Evolutionary conservation across 495 filamentous ascomycete genomes (phyloP), one percentile per base, ranked within the genome.

Genomic region (Elaphomyces granulatus): DNA sequence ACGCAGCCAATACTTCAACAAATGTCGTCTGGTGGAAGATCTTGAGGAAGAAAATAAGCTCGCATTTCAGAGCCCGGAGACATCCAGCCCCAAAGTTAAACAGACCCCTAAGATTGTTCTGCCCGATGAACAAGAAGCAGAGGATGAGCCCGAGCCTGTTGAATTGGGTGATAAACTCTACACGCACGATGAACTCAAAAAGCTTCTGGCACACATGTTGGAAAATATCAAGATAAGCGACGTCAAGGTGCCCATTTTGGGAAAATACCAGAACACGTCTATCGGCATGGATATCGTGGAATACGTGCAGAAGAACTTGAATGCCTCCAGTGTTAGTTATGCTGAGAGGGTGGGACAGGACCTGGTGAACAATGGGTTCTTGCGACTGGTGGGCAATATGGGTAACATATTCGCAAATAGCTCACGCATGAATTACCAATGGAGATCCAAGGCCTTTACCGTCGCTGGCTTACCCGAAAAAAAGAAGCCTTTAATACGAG

Each of bases 31-130:
- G 32, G 78, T 95, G 4, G 90, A 99, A 58, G 90, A 99, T 52
- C 59, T 95, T 39, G 92, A 96, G 50, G 90, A 99, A 60, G 90
- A 99, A 70, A 94, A 94, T 54, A 95, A 96, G 60, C 74, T 99
- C 9, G 87, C 85, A 20, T 95, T 96, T 56, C 85, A 95, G 53
- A 84, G 83, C 44, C 85, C 87, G 1, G 76, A 81, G 20, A 50
- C 50, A 3, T 16, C 41, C 1, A 75, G 70, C 47, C 71, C 70
- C 7, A 66, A 66, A 44, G 31, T 45, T 34, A 58, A 62, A 35
- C 44, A 51, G n/a, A 63, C 74, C 1, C 78, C 78, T 4, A 76
- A 74, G 44, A 72, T 77, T 33, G 68, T 79, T 37, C 54, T 84
- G 17, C 70, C 76, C 7, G 69, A 74, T 21, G 60, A 67, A 6